Evolutionary conservation across 345 rosid species (phyloP).

Genomic region (Citrus mangshanensis): DNA sequence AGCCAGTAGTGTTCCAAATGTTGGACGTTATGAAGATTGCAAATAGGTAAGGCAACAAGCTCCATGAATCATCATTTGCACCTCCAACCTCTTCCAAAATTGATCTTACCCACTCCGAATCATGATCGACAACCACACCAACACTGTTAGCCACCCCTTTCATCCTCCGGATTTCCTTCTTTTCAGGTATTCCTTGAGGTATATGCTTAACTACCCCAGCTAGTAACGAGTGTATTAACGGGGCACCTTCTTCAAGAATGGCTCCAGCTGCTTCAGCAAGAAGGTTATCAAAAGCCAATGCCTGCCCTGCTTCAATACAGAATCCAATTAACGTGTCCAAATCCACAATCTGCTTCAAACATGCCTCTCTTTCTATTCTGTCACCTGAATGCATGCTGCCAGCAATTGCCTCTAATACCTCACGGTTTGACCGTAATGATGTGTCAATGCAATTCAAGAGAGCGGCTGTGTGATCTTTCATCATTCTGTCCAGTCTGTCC

Average conservation of each 20-base stretch:
- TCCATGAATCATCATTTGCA: constrained; percentile 93
- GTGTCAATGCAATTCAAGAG: constrained; percentile 95
- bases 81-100: constrained; percentile 92
- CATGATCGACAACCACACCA: constrained; percentile 67
- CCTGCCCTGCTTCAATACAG: constrained; percentile 96
- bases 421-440: constrained; percentile 82
- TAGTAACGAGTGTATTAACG: constrained; percentile 79
- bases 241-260: constrained; percentile 84
- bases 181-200: constrained; percentile 85
- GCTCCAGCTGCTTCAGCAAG: constrained; percentile 90
- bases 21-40: constrained; percentile 84
- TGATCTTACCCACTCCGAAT: constrained; percentile 93
- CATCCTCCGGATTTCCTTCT: constrained; percentile 80
- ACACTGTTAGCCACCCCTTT: constrained; percentile 68
- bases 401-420: constrained; percentile 80
- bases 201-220: constrained; percentile 73
- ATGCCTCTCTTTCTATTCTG: constrained; percentile 77
- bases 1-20: constrained; percentile 86
- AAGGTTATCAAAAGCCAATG: constrained; percentile 88
- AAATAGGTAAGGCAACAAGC: constrained; percentile 85
- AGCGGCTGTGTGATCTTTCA: constrained; percentile 95
- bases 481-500: constrained; percentile 84
- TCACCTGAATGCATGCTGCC: constrained; percentile 96
- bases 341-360: constrained; percentile 81
- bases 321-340: constrained; percentile 91